Conservation (phyloP, 495 filamentous ascomycete species). For the Parathielavia appendiculata region DNA sequence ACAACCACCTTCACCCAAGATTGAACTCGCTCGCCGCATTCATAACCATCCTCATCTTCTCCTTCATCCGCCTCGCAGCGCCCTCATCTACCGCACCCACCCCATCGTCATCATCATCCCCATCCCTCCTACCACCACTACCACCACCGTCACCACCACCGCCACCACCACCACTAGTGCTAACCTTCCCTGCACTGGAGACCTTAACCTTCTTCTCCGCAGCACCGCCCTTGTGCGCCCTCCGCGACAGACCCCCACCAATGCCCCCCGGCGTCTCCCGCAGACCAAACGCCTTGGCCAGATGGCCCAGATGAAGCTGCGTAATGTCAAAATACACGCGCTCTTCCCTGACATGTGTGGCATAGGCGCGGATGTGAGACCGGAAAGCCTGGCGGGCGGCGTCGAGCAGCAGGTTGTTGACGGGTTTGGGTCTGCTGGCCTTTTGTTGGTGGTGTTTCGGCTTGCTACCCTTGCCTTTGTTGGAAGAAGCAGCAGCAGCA, state of each 20-base stretch:
- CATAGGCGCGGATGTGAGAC: conserved; percentile 88
- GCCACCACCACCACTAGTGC: no score
- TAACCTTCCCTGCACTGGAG: conserved; percentile 3
- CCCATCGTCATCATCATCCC: conserved; percentile 38
- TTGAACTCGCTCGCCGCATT: conserved; percentile 79
- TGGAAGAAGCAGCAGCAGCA: conserved; percentile 9
- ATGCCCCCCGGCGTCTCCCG: conserved; percentile 85
- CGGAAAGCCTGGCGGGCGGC: conserved; percentile 77
- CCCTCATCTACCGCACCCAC: conserved; percentile 50
- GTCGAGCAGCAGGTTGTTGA: conserved; percentile 49
- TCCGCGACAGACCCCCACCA: conserved; percentile 40
- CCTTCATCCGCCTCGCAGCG: conserved; percentile 67
- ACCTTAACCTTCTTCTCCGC: conserved; percentile 6
- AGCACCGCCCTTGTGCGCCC: conserved; percentile 29
- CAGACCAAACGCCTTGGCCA: conserved; percentile 87
- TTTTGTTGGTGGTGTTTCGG: neutral
- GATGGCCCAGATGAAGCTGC: conserved; percentile 81
- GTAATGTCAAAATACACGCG: conserved; percentile 82
- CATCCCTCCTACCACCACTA: conserved; percentile 8
- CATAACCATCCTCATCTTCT: conserved; percentile 76
- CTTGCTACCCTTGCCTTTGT: conserved; percentile 24
- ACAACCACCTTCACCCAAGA: conserved; percentile 55
- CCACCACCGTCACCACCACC: neutral
- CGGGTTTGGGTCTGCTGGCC: conserved; percentile 12
- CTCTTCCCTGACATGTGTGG: conserved; percentile 83